phyloP scores from a whole-genome alignment of 2,329 filamentous ascomycete species.

The Botrytis squamosa region DNA sequence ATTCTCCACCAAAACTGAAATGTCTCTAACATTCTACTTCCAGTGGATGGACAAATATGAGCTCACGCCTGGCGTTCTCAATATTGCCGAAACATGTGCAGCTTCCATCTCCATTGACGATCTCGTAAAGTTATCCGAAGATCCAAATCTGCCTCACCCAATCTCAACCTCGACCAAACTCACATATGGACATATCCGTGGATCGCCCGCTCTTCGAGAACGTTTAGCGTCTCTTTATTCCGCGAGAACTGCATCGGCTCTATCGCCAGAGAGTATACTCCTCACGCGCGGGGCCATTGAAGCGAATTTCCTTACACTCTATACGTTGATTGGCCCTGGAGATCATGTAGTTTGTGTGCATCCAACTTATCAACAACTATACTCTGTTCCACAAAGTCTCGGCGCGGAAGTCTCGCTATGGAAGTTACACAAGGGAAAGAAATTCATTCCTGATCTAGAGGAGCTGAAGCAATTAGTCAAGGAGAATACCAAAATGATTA shows the following conservation, averaged over 20 bases:
- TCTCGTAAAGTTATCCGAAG: conserved; percentile 57
- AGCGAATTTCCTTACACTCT: conserved; percentile 80
- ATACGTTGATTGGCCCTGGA: conserved; percentile 66
- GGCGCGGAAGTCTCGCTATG: conserved; percentile 78
- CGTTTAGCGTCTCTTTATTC: conserved; percentile 67
- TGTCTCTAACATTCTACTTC: conserved; percentile 18
- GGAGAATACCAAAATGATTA: conserved; percentile 68
- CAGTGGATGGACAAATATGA: conserved; percentile 66
- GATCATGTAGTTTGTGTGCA: conserved; percentile 87
- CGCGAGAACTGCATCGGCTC: conserved; percentile 47
- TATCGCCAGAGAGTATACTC: conserved; percentile 63
- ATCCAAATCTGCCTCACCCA: conserved; percentile 46
- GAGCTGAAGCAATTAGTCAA: conserved; percentile 65
- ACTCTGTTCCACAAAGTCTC: conserved; percentile 69
- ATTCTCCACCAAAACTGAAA: conserved; percentile 5
- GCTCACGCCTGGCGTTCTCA: conserved; percentile 55
- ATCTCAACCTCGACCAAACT: conserved; percentile 58
- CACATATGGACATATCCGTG: conserved; percentile 72
- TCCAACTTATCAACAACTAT: conserved; percentile 84
- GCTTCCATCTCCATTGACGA: conserved; percentile 72
- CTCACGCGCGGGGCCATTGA: conserved; percentile 78
- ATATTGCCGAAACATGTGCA: conserved; percentile 78
- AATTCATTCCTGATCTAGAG: conserved; percentile 65
- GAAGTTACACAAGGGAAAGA: conserved; percentile 63
- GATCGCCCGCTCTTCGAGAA: conserved; percentile 60